Evolutionary conservation across 2,329 filamentous ascomycete genomes (phyloP).

Genomic region (Talaromyces sp.): DNA sequence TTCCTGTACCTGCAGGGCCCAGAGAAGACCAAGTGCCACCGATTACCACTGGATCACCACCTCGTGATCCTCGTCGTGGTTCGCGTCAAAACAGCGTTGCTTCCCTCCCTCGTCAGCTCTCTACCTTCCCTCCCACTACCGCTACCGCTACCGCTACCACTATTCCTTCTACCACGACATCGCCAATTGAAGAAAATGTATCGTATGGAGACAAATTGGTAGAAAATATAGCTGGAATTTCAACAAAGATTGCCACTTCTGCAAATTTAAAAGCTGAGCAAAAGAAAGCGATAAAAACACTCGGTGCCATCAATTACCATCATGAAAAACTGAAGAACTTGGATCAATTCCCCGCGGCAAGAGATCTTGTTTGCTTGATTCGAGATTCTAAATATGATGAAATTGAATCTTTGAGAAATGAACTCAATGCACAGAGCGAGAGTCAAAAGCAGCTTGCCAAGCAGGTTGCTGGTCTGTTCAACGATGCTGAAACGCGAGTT

Average conservation of each 20-base stretch:
- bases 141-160: background rate
- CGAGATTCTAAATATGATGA: conserved; percentile 7
- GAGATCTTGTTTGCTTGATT: conserved; percentile 2
- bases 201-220: conserved; percentile 7
- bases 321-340: conserved; percentile 10
- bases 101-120: background rate
- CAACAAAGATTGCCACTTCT: background rate
- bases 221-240: conserved; percentile 1
- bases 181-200: background rate
- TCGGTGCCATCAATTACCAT: background rate
- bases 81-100: conserved; percentile 1
- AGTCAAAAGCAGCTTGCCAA: background rate
- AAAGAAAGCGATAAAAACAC: conserved; percentile 6
- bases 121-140: background rate
- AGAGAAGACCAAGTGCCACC: background rate
- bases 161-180: background rate
- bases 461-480: background rate
- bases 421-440: background rate
- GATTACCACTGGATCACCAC: background rate
- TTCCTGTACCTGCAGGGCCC: background rate
- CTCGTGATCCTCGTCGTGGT: conserved; percentile 5
- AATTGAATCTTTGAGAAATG: background rate
- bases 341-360: conserved; percentile 10
- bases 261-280: conserved; percentile 3
- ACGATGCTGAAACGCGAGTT: conserved; percentile 1